Conservation (phyloP, 2,329 filamentous ascomycete species). For the Arthrinium puccinioides region DNA sequence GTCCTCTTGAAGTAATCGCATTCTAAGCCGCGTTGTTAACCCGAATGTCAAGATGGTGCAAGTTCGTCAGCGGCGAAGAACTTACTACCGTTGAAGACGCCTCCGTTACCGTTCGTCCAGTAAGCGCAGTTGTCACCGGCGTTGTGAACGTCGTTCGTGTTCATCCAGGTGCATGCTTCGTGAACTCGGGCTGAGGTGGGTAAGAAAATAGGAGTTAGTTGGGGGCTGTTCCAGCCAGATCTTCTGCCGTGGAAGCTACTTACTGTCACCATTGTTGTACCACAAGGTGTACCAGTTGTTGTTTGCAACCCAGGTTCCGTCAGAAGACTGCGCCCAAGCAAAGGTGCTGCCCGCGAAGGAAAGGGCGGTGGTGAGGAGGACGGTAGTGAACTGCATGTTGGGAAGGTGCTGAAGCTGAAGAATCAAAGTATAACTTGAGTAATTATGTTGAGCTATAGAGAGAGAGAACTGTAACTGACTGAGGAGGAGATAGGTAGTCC, state of each 20-base stretch:
- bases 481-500: too few relatives aligned
- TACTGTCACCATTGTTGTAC: too few relatives aligned
- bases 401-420: not conserved
- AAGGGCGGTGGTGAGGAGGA: not conserved
- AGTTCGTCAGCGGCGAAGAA: too few relatives aligned
- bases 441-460: too few relatives aligned
- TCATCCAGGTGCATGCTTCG: constrained; percentile 2
- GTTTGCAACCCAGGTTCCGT: constrained; percentile 3
- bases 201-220: not conserved
- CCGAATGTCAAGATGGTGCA: too few relatives aligned
- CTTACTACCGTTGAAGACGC: not conserved
- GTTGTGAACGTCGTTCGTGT: not conserved
- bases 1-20: too few relatives aligned
- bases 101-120: not conserved
- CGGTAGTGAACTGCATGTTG: constrained; percentile 2
- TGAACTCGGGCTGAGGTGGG: not conserved
- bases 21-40: too few relatives aligned
- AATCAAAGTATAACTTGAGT: too few relatives aligned
- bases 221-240: too few relatives aligned
- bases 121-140: not conserved
- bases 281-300: constrained; percentile 1
- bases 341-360: not conserved
- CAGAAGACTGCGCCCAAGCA: not conserved
- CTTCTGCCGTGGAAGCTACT: not conserved
- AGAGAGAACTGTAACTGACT: too few relatives aligned